Conservation (phyloP, 768 basidiomycete species). For the Amanita pallidorosea region DNA sequence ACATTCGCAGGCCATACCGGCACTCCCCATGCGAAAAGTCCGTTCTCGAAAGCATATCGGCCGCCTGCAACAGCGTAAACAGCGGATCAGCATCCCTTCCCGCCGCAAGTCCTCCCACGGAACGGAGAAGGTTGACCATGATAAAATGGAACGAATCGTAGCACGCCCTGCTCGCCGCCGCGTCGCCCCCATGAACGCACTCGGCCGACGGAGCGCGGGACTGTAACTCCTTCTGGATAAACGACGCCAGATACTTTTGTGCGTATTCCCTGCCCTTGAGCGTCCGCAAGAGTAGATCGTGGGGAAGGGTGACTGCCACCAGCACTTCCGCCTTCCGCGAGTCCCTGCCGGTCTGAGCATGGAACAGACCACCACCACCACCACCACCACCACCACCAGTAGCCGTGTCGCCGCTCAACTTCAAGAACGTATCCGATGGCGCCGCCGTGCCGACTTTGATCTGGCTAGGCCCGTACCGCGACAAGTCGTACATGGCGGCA, state of each 20-base stretch:
- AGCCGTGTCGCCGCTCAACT: background rate
- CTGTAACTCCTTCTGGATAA: conserved; percentile 46
- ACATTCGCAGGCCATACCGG: conserved; percentile 29
- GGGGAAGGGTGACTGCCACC: conserved; percentile 18
- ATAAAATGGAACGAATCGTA: conserved; percentile 68
- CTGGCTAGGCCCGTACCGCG: conserved; percentile 62
- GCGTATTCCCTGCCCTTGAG: conserved; percentile 56
- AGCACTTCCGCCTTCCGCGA: too few relatives aligned
- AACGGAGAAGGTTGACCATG: conserved; percentile 60
- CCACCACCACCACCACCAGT: background rate
- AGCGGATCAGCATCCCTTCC: conserved; percentile 70
- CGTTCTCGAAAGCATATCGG: conserved; percentile 60
- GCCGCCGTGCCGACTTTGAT: conserved; percentile 42
- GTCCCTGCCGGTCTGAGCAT: too few relatives aligned
- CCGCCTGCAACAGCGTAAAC: conserved; percentile 55
- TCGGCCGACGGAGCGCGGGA: conserved; percentile 33
- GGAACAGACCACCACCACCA: too few relatives aligned
- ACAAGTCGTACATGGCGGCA: conserved; percentile 64
- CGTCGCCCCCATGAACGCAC: conserved; percentile 32
- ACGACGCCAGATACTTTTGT: conserved; percentile 51
- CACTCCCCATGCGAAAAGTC: conserved; percentile 54
- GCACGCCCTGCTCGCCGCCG: conserved; percentile 33
- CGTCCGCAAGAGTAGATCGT: conserved; percentile 26
- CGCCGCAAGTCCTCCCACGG: conserved; percentile 58
- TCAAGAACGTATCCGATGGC: conserved; percentile 1